These are phyloP conservation scores for Austropuccinia psidii DNA, from an alignment of 1,284 basidiomycete genomes.

Conservation along the genomic window DNA sequence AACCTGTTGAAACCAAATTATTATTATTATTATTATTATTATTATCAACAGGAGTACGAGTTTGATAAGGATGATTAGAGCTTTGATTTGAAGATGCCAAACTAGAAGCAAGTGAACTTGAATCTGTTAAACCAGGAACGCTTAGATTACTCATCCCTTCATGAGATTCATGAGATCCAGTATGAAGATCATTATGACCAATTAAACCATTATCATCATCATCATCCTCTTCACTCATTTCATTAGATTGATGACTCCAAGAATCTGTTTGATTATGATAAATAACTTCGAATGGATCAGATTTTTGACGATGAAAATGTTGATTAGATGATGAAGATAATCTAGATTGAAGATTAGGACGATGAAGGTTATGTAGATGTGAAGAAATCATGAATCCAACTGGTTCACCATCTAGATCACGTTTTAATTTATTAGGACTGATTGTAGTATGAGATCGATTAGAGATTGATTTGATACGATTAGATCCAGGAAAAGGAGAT, in stretches of 20 bases:
- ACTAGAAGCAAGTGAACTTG: conserved; percentile 35
- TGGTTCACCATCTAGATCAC: conserved; percentile 16
- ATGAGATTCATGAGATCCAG: conserved; percentile 34
- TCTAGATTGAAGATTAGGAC: background rate
- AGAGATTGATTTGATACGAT: background rate
- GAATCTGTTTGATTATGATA: conserved; percentile 4
- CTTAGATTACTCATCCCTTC: conserved; percentile 30
- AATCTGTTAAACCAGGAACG: conserved; percentile 33
- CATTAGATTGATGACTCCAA: conserved; percentile 9
- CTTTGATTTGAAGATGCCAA: conserved; percentile 31
- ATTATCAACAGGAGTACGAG: background rate
- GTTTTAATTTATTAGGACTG: conserved; percentile 35
- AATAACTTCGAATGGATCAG: background rate
- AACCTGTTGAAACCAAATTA: background rate
- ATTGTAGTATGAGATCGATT: background rate
- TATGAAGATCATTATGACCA: conserved; percentile 4
- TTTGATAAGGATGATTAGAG: background rate
- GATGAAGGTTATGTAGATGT: background rate
- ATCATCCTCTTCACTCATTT: conserved; percentile 30
- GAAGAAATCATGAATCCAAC: background rate
- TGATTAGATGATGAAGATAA: background rate
- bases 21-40: background rate
- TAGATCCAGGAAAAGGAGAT: conserved; percentile 27
- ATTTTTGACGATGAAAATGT: background rate
- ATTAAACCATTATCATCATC: conserved; percentile 12